Percentiles rank a stretch among this genome's conserved stretches.
phyloP scores from a whole-genome alignment of 164 flowering plant genomes.

The Amborella trichopoda region DNA sequence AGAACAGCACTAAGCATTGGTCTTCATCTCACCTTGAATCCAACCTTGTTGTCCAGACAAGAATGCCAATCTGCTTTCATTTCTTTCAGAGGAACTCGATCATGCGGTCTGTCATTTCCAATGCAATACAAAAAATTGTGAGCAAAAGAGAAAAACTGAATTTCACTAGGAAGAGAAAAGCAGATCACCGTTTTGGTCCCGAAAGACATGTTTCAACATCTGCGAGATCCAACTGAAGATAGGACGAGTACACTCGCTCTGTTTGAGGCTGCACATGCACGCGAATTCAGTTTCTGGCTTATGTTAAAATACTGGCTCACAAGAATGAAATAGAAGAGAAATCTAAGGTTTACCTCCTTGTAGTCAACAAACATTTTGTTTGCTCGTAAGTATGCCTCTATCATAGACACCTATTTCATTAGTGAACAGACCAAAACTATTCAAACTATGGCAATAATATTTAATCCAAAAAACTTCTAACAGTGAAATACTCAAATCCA shows the following conservation, averaged over 20 bases:
- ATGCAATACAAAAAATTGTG: not conserved
- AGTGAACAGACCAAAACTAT: not conserved
- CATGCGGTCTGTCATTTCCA: constrained; percentile 60
- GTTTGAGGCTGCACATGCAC: constrained; percentile 47
- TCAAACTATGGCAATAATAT: too few relatives aligned
- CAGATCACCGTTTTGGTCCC: constrained; percentile 74
- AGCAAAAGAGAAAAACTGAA: not conserved
- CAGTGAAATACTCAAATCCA: too few relatives aligned
- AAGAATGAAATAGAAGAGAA: not conserved
- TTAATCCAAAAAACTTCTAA: too few relatives aligned
- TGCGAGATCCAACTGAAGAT: constrained; percentile 50
- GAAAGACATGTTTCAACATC: constrained; percentile 91
- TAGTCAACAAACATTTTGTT: constrained; percentile 87
- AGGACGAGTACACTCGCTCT: constrained; percentile 76
- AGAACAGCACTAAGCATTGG: too few relatives aligned
- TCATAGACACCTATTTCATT: constrained; percentile 50
- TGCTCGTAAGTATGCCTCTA: constrained; percentile 79
- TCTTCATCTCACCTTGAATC: constrained; percentile 61
- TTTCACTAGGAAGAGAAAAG: not conserved
- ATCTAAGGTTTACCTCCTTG: constrained; percentile 32
- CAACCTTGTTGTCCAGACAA: constrained; percentile 80
- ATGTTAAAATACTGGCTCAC: not conserved
- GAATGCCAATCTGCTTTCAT: constrained; percentile 94
- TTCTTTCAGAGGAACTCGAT: constrained; percentile 75
- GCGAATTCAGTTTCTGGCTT: not conserved